Evolutionary conservation across 2,329 filamentous ascomycete genomes (phyloP), one percentile per base, ranked within the genome.

Genomic region (Cladorrhinum sp.): DNA sequence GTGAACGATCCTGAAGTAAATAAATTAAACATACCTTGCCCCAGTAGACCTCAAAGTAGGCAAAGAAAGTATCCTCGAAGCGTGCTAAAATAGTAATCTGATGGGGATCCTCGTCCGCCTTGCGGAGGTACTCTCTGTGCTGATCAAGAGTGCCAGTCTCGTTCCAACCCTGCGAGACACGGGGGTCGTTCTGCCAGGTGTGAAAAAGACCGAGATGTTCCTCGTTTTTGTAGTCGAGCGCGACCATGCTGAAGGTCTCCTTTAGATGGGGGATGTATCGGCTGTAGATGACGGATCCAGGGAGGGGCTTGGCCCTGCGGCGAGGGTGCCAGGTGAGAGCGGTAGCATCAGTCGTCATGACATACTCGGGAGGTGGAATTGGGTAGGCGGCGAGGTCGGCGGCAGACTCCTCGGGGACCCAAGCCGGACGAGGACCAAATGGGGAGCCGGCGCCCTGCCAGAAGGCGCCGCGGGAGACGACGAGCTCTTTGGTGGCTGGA

Each of bases 21-120:
- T 23, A 18, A 29, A 5, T 22, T 29, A 54, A 59, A 64, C 73
- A 62, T 69, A 80, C 79, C 77, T 82, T 83, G 66, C 85, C 87
- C 89, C 89, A 93, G 73, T 92, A 93, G 1, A 92, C 78, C 72
- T 93, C 90, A 70, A 90, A 92, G 72, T 93, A 93, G 0, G 88
- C 86, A 72, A 93, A 93, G 52, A 78, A 82, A 1, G 79, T 81
- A 27, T 89, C 87, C 59, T 93, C 83, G 71, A 91, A 93, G 24
- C 82, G 81, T 6, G 86, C 90, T 61, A 93, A 78, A 50, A 93
- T 77, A 23, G 86, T 84, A 56, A 92, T 76, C 63, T 88, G 84
- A 73, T 93, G 90, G 25, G 87, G 85, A 71, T 93, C 90, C 50
- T 84, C 81, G 68, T 91, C 85, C 58, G 89, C 80, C 65, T 83